These are phyloP conservation scores for Podila epicladia DNA, from an alignment of 192 early-diverging fungal species.

Conservation along the genomic window DNA sequence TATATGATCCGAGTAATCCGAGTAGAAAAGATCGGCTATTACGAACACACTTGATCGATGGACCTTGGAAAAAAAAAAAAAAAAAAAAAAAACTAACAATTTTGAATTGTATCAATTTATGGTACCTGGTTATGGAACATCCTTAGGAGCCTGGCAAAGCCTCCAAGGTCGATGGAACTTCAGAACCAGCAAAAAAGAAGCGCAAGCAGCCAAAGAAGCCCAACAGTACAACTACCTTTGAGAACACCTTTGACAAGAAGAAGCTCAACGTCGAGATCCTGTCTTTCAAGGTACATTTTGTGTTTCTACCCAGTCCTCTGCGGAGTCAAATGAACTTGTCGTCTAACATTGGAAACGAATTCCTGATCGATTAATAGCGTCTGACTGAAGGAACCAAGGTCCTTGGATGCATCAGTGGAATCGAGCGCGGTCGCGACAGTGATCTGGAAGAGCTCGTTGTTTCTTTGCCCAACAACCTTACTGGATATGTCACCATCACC, in stretches of 20 bases:
- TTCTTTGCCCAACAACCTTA: slow-evolving; percentile 86
- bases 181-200: slow-evolving; percentile 68
- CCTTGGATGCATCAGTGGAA: slow-evolving; percentile 81
- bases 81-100: background rate
- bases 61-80: no score
- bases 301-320: background rate
- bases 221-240: slow-evolving; percentile 38
- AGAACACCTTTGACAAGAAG: slow-evolving; percentile 38
- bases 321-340: background rate
- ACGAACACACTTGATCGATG: background rate
- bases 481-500: slow-evolving; percentile 86
- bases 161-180: slow-evolving; percentile 43
- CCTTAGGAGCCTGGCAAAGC: slow-evolving; percentile 34
- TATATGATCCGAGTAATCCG: no score
- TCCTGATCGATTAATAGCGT: slow-evolving; percentile 48
- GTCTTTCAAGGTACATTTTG: slow-evolving; percentile 62
- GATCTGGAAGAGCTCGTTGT: slow-evolving; percentile 77
- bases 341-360: no score
- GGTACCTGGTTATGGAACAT: background rate
- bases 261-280: slow-evolving; percentile 57
- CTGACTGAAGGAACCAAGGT: slow-evolving; percentile 78
- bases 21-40: background rate
- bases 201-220: slow-evolving; percentile 59
- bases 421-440: slow-evolving; percentile 64
- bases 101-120: background rate